phyloP scores from a whole-genome alignment of 495 filamentous ascomycete species.

The Rhypophila decipiens region DNA sequence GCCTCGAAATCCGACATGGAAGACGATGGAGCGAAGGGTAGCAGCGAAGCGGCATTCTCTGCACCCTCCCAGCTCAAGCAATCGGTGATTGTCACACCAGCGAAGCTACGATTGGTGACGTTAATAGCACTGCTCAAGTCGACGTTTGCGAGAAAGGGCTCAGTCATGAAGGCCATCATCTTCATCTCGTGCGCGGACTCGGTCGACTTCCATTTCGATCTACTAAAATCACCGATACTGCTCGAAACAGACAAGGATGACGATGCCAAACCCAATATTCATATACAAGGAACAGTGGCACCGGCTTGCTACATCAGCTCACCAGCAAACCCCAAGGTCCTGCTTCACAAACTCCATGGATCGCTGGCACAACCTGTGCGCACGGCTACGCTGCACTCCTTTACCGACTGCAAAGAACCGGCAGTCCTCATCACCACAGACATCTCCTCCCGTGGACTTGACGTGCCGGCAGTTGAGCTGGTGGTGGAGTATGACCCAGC shows the following conservation, averaged over 20 bases:
- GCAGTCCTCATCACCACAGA: slow-evolving; percentile 87
- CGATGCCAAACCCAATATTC: slow-evolving; percentile 16
- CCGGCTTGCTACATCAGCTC: slow-evolving; percentile 44
- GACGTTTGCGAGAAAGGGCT: slow-evolving; percentile 77
- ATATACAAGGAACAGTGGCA: slow-evolving; percentile 36
- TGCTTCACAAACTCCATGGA: slow-evolving; percentile 83
- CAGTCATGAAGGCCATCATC: slow-evolving; percentile 89
- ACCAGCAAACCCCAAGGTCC: slow-evolving; percentile 47
- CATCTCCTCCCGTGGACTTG: slow-evolving; percentile 87
- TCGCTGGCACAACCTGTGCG: slow-evolving; percentile 85
- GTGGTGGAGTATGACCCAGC: slow-evolving; percentile 93
- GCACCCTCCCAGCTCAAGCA: slow-evolving; percentile 92
- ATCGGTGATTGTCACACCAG: slow-evolving; percentile 74
- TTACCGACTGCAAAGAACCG: slow-evolving; percentile 58
- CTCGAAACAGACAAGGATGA: slow-evolving; percentile 22
- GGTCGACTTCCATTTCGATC: slow-evolving; percentile 90
- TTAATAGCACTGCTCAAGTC: slow-evolving; percentile 76
- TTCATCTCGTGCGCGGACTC: slow-evolving; percentile 96
- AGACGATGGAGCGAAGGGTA: slow-evolving; percentile 32
- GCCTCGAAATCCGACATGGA: slow-evolving; percentile 50
- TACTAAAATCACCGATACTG: slow-evolving; percentile 53
- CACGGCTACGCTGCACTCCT: slow-evolving; percentile 74
- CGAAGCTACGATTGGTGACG: slow-evolving; percentile 84
- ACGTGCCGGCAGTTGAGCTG: slow-evolving; percentile 88
- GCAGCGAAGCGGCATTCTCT: slow-evolving; percentile 58